A percentile compares a stretch with the other conserved stretches of the same genome.
phyloP scores from a whole-genome alignment of 805 yeast genomes.

The Sugiyamaella mastotermitis region DNA sequence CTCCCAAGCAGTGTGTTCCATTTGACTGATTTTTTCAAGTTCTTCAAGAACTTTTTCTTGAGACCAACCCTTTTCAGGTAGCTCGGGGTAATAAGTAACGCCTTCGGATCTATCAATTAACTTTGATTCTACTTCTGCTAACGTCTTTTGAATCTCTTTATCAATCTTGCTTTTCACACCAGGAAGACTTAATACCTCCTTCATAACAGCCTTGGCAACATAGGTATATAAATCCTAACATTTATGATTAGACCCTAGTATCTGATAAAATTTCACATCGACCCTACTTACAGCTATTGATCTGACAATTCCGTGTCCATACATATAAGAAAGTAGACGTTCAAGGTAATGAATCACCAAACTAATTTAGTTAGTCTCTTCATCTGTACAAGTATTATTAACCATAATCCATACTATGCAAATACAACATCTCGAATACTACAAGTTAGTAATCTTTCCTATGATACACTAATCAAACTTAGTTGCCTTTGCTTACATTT shows the following conservation, averaged over 20 bases:
- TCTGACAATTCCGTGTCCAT: background rate
- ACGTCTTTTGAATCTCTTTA: constrained; percentile 46
- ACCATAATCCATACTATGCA: background rate
- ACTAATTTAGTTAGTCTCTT: background rate
- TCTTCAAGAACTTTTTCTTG: constrained; percentile 42
- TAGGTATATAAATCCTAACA: background rate
- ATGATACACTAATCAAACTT: too few relatives aligned
- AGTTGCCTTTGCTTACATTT: too few relatives aligned
- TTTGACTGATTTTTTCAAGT: constrained; percentile 36
- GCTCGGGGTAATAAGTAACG: constrained; percentile 22
- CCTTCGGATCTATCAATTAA: constrained; percentile 50
- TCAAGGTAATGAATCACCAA: background rate
- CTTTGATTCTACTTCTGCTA: constrained; percentile 46
- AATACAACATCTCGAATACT: background rate
- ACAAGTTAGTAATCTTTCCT: too few relatives aligned
- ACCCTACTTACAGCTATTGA: background rate
- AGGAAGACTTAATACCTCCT: constrained; percentile 36
- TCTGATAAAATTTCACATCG: background rate
- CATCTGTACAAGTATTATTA: background rate
- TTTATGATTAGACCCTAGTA: background rate
- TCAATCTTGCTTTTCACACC: constrained; percentile 51
- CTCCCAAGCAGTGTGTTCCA: constrained; percentile 76
- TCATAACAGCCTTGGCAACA: background rate
- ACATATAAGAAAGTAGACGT: background rate
- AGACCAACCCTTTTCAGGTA: constrained; percentile 60